Conservation (phyloP, 192 early-diverging fungal genomes). For the Gigaspora rosea region DNA sequence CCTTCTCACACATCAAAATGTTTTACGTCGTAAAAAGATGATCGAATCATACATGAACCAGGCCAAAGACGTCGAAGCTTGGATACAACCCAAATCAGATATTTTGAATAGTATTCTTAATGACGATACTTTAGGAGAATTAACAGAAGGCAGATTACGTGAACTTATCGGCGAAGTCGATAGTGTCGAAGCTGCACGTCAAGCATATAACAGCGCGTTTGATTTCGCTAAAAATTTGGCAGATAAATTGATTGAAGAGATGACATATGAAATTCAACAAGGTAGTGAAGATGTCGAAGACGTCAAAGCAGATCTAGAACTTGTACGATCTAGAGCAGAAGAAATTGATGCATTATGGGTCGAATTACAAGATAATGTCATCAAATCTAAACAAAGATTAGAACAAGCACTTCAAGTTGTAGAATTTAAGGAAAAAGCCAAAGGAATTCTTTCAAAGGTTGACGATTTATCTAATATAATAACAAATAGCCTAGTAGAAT, state of each 20-base stretch:
- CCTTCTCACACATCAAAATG: conserved; percentile 13
- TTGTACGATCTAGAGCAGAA: neutral
- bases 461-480: conserved; percentile 14
- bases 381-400: conserved; percentile 7
- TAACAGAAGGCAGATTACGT: conserved; percentile 13
- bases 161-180: conserved; percentile 29
- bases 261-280: conserved; percentile 15
- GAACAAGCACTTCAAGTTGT: conserved; percentile 28
- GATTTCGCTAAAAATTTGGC: conserved; percentile 17
- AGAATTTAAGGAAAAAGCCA: conserved; percentile 28
- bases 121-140: conserved; percentile 24
- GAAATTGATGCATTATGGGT: conserved; percentile 29
- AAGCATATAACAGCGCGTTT: conserved; percentile 17
- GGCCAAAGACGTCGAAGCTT: conserved; percentile 5
- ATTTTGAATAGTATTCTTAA: conserved; percentile 4
- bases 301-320: conserved; percentile 21
- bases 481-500: neutral
- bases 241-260: conserved; percentile 19
- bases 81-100: conserved; percentile 27
- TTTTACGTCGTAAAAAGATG: conserved; percentile 29
- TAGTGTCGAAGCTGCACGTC: conserved; percentile 19
- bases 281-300: conserved; percentile 1
- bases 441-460: conserved; percentile 10
- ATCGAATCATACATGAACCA: conserved; percentile 28
- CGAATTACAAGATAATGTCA: neutral